These are phyloP conservation scores for Termitomyces heimii DNA, from an alignment of 768 basidiomycete species.

Conservation along the genomic window DNA sequence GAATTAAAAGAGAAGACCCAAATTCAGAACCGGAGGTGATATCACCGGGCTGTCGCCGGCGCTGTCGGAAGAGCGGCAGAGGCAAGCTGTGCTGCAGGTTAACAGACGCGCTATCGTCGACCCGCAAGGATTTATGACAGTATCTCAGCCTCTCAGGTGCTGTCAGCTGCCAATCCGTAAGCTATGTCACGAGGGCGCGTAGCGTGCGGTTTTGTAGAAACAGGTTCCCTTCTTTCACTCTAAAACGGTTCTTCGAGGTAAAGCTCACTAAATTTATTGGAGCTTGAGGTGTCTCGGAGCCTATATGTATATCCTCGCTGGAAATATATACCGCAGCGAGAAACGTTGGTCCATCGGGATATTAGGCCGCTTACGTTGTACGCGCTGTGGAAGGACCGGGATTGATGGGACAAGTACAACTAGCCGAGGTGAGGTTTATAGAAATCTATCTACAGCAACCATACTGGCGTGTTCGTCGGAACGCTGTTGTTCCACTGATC, in stretches of 20 bases:
- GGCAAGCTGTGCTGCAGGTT: not conserved
- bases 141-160: not conserved
- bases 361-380: not conserved
- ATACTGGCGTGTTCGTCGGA: not conserved
- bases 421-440: not conserved
- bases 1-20: conserved; percentile 3
- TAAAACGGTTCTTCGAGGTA: no score
- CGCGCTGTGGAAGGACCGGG: not conserved
- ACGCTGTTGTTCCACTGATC: not conserved
- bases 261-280: not conserved
- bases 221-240: no score
- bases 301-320: not conserved
- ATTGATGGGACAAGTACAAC: not conserved
- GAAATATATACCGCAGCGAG: not conserved
- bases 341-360: not conserved
- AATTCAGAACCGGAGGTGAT: conserved; percentile 5
- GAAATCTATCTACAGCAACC: not conserved
- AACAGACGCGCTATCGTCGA: not conserved
- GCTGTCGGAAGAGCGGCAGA: not conserved
- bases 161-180: not conserved
- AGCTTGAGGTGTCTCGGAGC: not conserved
- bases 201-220: not conserved
- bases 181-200: not conserved
- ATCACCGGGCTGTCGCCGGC: conserved; percentile 8
- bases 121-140: not conserved